A percentile compares a stretch with the other conserved stretches of the same genome.
These are phyloP conservation scores for Grigorovia humatica DNA, from an alignment of 805 yeast species.

Conservation along the genomic window DNA sequence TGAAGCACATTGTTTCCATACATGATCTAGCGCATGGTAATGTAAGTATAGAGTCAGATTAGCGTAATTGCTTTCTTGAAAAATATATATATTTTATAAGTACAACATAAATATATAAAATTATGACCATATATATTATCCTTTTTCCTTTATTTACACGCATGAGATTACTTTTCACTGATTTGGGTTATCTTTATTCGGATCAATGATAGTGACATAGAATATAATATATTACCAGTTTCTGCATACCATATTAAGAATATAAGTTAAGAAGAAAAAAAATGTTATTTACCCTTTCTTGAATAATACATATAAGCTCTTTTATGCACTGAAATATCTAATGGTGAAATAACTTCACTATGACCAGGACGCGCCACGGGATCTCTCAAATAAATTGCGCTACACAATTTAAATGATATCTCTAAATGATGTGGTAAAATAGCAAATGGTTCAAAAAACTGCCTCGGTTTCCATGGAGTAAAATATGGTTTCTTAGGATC, in stretches of 20 bases:
- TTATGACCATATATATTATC: not conserved
- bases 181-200: no score
- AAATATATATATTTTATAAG: no score
- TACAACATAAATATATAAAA: not conserved
- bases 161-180: not conserved
- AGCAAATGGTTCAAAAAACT: constrained; percentile 86
- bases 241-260: no score
- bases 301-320: constrained; percentile 91
- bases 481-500: constrained; percentile 74
- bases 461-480: constrained; percentile 96
- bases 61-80: no score
- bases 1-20: no score
- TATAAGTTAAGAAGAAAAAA: not conserved
- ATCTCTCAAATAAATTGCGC: constrained; percentile 91
- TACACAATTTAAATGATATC: constrained; percentile 82
- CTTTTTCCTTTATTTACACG: not conserved
- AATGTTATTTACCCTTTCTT: constrained; percentile 46
- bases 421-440: constrained; percentile 88
- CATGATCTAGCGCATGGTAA: no score
- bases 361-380: constrained; percentile 97
- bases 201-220: no score
- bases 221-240: no score
- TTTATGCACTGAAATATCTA: constrained; percentile 70
- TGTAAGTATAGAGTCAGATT: no score
- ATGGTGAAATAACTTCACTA: constrained; percentile 91